Conservation (phyloP, 352 stramenopile genomes). For the Phytophthora lateralis region DNA sequence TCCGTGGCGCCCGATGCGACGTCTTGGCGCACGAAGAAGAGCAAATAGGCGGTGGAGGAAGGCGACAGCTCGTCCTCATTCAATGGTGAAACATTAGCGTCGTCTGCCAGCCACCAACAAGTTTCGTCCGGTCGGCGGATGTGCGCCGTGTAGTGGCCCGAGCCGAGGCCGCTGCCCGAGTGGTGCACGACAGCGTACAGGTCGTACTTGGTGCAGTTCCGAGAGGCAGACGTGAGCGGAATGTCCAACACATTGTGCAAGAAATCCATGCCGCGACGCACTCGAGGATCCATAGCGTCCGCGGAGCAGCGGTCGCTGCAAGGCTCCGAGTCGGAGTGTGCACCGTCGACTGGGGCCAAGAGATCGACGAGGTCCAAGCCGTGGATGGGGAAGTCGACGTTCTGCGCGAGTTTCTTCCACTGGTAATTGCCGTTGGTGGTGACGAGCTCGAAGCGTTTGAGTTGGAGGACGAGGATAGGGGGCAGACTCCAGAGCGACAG, state of each 20-base stretch:
- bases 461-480: slow-evolving; percentile 62
- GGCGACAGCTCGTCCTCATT: slow-evolving; percentile 36
- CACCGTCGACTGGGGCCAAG: slow-evolving; percentile 25
- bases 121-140: slow-evolving; percentile 39
- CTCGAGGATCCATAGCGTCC: slow-evolving; percentile 21
- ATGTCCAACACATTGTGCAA: slow-evolving; percentile 47
- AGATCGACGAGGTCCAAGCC: slow-evolving; percentile 78
- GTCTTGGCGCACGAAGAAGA: slow-evolving; percentile 75
- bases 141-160: slow-evolving; percentile 93
- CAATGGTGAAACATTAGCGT: slow-evolving; percentile 57
- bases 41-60: slow-evolving; percentile 64
- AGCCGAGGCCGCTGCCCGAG: slow-evolving; percentile 85
- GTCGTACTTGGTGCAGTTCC: slow-evolving; percentile 75
- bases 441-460: slow-evolving; percentile 67
- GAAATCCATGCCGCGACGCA: slow-evolving; percentile 36
- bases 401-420: slow-evolving; percentile 83
- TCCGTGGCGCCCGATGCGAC: slow-evolving; percentile 32
- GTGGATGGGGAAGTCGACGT: slow-evolving; percentile 93
- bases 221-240: slow-evolving; percentile 47
- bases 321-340: slow-evolving; percentile 13
- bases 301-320: slow-evolving; percentile 13
- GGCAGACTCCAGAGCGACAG: slow-evolving; percentile 61
- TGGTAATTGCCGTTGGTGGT: slow-evolving; percentile 40
- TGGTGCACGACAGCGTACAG: slow-evolving; percentile 96
- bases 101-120: slow-evolving; percentile 94